Conservation (phyloP, 768 basidiomycete genomes). For the Pilatotrama ljubarskyi region DNA sequence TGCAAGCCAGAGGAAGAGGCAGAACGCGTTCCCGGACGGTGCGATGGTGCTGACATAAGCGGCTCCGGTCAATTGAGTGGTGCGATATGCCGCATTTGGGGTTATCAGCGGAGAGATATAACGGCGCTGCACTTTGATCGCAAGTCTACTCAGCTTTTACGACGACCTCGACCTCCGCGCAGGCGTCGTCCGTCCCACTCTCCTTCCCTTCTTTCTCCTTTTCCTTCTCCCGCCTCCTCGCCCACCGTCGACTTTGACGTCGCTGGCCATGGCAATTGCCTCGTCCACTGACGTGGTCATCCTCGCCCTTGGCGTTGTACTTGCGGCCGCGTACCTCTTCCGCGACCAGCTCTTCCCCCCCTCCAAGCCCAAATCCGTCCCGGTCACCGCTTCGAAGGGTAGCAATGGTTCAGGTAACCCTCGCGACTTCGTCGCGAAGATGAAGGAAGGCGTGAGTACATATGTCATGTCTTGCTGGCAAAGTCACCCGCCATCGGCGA, state of each 20-base stretch:
- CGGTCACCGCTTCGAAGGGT: slow-evolving; percentile 44
- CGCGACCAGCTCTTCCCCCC: slow-evolving; percentile 75
- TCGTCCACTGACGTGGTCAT: slow-evolving; percentile 74
- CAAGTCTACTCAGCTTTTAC: neutral
- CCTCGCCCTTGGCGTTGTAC: slow-evolving; percentile 69
- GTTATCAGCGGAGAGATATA: slow-evolving; percentile 9
- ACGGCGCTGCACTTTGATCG: neutral
- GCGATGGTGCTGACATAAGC: slow-evolving; percentile 8
- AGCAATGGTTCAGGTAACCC: slow-evolving; percentile 76
- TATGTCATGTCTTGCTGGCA: neutral
- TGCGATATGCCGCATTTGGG: slow-evolving; percentile 8
- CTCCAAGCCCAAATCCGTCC: slow-evolving; percentile 59
- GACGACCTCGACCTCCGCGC: neutral
- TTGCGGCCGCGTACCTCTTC: slow-evolving; percentile 82
- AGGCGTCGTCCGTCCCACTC: neutral
- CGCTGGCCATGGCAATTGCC: slow-evolving; percentile 52
- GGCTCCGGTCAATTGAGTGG: neutral
- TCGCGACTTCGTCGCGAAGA: slow-evolving; percentile 92
- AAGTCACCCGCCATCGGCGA: neutral
- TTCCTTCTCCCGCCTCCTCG: neutral
- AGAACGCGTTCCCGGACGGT: neutral
- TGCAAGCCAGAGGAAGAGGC: too few species aligned
- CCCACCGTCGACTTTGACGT: neutral
- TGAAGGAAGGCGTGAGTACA: slow-evolving; percentile 86
- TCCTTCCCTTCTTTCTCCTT: slow-evolving; percentile 13